Percentiles rank a stretch among this genome's conserved stretches.
phyloP scores from a whole-genome alignment of 805 yeast species.

The Nakazawaea sp. region DNA sequence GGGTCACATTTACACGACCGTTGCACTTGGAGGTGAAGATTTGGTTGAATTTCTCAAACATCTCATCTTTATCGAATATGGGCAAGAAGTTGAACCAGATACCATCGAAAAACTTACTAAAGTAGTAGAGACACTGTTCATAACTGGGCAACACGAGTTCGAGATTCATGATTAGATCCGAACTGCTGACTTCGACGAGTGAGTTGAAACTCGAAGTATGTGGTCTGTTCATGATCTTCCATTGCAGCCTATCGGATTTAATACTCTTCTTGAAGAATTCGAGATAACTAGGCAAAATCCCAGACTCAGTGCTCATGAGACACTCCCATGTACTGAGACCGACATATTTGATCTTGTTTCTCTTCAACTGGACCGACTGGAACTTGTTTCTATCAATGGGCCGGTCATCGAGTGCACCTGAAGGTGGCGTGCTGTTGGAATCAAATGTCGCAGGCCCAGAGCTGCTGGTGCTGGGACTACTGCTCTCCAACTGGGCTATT shows the following conservation, averaged over 20 bases:
- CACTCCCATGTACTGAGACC: background rate
- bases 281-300: background rate
- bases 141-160: background rate
- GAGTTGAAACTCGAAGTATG: background rate
- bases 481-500: no score
- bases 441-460: background rate
- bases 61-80: constrained; percentile 30
- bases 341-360: background rate
- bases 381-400: background rate
- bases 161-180: background rate
- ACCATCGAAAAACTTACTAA: background rate
- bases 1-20: background rate
- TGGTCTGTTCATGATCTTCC: background rate
- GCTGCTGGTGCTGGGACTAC: no score
- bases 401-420: background rate
- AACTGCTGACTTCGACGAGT: background rate
- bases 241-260: background rate
- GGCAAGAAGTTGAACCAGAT: constrained; percentile 27
- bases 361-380: background rate
- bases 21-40: background rate
- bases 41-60: background rate
- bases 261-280: background rate
- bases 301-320: background rate
- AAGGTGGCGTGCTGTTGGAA: no score
- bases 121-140: no score